Evolutionary conservation across 108 stramenopile species (phyloP).

Genomic region (Conticribra weissflogii): DNA sequence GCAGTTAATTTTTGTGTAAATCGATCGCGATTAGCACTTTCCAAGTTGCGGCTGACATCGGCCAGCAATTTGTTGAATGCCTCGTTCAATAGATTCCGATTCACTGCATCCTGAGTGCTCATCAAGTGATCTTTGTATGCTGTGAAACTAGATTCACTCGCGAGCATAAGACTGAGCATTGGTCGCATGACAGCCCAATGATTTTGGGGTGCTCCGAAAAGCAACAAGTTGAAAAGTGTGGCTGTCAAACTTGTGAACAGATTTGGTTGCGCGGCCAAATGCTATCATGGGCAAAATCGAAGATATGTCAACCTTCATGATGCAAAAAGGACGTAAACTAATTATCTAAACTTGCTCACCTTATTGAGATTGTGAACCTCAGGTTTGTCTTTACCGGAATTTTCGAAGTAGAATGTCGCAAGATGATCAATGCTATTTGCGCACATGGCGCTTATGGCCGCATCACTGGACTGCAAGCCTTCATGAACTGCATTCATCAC

Average conservation of each 20-base stretch:
- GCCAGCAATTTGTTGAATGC: conserved; percentile 89
- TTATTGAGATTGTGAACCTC: conserved; percentile 85
- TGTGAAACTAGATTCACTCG: conserved; percentile 90
- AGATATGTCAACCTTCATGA: neutral
- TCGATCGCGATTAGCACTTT: conserved; percentile 94
- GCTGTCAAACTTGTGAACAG: conserved; percentile 89
- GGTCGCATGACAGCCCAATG: conserved; percentile 99
- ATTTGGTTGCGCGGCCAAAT: conserved; percentile 87
- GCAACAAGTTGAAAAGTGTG: conserved; percentile 94
- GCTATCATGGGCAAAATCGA: conserved; percentile 41
- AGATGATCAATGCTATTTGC: conserved; percentile 95
- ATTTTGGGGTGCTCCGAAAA: conserved; percentile 94
- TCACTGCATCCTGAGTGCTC: conserved; percentile 89
- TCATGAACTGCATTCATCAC: conserved; percentile 94
- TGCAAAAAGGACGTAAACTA: neutral
- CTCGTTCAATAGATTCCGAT: conserved; percentile 88
- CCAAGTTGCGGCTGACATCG: conserved; percentile 92
- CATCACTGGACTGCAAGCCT: conserved; percentile 93
- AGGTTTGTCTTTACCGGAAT: conserved; percentile 87
- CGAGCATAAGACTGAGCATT: conserved; percentile 96
- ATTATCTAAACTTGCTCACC: conserved; percentile 49
- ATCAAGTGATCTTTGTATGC: conserved; percentile 93
- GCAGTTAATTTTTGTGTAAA: conserved; percentile 96
- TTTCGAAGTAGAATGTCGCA: conserved; percentile 93
- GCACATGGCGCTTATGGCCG: conserved; percentile 85